Evolutionary conservation across 2,329 filamentous ascomycete genomes (phyloP).

Genomic region (Mycosphaerella arachidis): DNA sequence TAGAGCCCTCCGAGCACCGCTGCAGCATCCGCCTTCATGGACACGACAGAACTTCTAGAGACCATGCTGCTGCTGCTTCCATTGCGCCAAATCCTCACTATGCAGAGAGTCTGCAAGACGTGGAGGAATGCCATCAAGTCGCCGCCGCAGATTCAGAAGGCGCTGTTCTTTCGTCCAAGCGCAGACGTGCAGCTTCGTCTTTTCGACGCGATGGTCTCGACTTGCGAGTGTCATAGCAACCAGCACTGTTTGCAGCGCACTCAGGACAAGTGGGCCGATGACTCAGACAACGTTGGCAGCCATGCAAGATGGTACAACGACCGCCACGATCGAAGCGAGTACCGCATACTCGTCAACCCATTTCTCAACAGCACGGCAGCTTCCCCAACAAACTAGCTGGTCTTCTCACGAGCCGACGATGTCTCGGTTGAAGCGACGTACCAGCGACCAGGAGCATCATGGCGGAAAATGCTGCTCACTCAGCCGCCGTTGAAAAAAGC

Average conservation of each 20-base stretch:
- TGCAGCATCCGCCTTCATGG: not conserved
- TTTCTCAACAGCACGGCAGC: not conserved
- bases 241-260: no score
- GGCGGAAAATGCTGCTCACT: conserved; percentile 4
- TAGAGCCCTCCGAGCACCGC: not conserved
- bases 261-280: no score
- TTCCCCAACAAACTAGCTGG: no score
- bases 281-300: not conserved
- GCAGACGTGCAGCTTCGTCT: not conserved
- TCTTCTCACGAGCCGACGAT: no score
- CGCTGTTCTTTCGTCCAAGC: not conserved
- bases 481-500: not conserved
- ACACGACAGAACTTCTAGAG: conserved; percentile 5
- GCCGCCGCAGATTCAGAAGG: conserved; percentile 1
- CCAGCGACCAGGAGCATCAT: conserved; percentile 1
- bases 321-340: not conserved
- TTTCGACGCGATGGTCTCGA: not conserved
- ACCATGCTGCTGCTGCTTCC: conserved; percentile 4
- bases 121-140: not conserved
- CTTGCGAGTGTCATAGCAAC: no score
- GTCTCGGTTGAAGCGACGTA: not conserved
- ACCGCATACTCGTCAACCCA: not conserved
- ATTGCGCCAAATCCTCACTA: conserved; percentile 1
- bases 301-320: not conserved
- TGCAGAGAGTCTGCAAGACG: conserved; percentile 2